A percentile compares a stretch with the other conserved stretches of the same genome.
phyloP scores from a whole-genome alignment of 768 basidiomycete species.

The Pholiota conissans region DNA sequence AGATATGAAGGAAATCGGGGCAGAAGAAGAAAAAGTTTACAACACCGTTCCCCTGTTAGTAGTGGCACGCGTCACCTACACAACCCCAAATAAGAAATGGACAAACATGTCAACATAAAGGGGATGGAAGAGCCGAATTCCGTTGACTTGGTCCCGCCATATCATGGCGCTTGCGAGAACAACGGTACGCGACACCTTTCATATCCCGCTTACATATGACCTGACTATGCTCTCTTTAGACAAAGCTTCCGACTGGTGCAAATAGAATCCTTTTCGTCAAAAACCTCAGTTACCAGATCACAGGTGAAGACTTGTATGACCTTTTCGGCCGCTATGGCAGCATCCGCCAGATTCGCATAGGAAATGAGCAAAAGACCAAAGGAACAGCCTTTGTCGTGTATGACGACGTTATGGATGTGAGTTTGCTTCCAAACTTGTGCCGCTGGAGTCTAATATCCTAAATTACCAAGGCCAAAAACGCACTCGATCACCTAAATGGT shows the following conservation, averaged over 20 bases:
- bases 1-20: no score
- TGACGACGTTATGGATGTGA: conserved; percentile 93
- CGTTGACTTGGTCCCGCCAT: neutral
- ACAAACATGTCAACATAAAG: neutral
- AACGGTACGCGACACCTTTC: conserved; percentile 46
- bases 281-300: conserved; percentile 90
- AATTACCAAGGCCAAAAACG: conserved; percentile 81
- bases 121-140: neutral
- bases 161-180: conserved; percentile 71
- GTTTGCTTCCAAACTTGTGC: conserved; percentile 22
- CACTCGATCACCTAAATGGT: conserved; percentile 94
- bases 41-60: no score
- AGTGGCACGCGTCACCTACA: no score
- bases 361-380: conserved; percentile 88
- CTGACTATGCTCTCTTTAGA: conserved; percentile 35
- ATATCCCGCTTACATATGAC: neutral
- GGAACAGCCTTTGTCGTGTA: conserved; percentile 98
- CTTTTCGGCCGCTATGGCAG: conserved; percentile 97
- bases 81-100: neutral
- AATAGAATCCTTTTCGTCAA: conserved; percentile 93
- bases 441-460: conserved; percentile 9
- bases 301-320: conserved; percentile 93
- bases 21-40: no score
- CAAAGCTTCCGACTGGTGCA: conserved; percentile 89
- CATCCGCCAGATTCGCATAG: conserved; percentile 93